These are phyloP conservation scores for Orbilia ellipsospora DNA, from an alignment of 2,329 filamentous ascomycete species.

Conservation along the genomic window DNA sequence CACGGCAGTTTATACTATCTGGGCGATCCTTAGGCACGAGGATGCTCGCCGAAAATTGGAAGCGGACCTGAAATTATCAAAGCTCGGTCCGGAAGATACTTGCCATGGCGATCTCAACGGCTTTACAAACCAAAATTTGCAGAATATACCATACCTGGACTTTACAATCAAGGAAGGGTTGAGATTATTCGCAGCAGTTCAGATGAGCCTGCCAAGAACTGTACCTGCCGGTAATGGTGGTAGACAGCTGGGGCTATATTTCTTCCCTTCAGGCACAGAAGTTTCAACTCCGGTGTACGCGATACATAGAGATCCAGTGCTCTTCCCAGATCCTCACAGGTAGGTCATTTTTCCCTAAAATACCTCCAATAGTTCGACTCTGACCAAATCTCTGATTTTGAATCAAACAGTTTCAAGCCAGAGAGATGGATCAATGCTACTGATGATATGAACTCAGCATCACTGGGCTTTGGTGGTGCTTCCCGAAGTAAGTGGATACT, in stretches of 20 bases:
- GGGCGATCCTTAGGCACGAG: slow-evolving; percentile 6
- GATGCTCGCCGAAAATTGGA: slow-evolving; percentile 8
- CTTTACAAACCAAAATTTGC: too few species aligned
- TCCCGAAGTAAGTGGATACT: slow-evolving; percentile 3
- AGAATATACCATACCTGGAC: too few species aligned
- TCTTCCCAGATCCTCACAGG: slow-evolving; percentile 13
- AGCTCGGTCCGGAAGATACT: slow-evolving; percentile 25
- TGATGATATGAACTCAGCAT: slow-evolving; percentile 14
- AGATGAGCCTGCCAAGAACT: too few species aligned
- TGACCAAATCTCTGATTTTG: too few species aligned
- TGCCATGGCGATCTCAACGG: too few species aligned
- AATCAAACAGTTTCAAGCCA: slow-evolving; percentile 14
- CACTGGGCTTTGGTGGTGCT: slow-evolving; percentile 8
- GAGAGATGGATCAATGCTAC: slow-evolving; percentile 33
- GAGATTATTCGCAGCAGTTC: too few species aligned
- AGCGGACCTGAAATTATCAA: slow-evolving; percentile 60
- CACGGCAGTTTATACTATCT: slow-evolving; percentile 9
- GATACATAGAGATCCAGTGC: slow-evolving; percentile 18
- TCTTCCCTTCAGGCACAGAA: slow-evolving; percentile 27
- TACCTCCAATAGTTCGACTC: too few species aligned
- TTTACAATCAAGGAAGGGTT: too few species aligned
- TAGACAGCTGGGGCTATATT: slow-evolving; percentile 17
- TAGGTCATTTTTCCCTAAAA: neutral
- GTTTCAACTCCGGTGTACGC: slow-evolving; percentile 12
- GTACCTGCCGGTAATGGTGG: slow-evolving; percentile 3